Evolutionary conservation across 2,329 filamentous ascomycete genomes (phyloP).

Genomic region (Lasiodiplodia sp.): DNA sequence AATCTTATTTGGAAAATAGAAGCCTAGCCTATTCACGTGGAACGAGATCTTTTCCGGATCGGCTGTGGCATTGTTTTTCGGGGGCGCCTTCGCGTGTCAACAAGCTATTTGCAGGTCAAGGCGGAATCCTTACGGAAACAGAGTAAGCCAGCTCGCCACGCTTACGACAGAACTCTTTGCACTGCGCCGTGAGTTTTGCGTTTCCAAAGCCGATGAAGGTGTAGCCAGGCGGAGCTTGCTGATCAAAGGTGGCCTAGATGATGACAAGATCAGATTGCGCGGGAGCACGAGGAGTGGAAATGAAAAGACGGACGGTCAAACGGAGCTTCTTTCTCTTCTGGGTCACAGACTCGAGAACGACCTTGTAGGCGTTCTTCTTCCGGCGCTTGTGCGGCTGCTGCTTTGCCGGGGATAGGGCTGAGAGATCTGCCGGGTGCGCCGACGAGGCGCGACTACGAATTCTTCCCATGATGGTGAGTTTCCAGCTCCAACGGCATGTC

Average conservation of each 20-base stretch:
- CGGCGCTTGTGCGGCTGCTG: conserved; percentile 37
- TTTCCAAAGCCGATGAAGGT: conserved; percentile 67
- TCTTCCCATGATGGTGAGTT: conserved; percentile 13
- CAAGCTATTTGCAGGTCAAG: conserved; percentile 31
- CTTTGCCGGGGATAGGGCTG: background rate
- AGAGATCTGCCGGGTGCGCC: conserved; percentile 13
- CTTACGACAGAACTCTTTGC: conserved; percentile 65
- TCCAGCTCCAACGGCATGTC: background rate
- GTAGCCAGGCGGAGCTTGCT: conserved; percentile 65
- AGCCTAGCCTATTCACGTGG: conserved; percentile 68
- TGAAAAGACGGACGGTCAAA: conserved; percentile 51
- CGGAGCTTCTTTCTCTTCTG: conserved; percentile 67
- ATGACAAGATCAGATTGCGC: conserved; percentile 41
- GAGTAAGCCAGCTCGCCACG: conserved; percentile 62
- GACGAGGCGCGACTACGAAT: conserved; percentile 21
- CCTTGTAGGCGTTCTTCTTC: conserved; percentile 60
- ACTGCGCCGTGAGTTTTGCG: conserved; percentile 63
- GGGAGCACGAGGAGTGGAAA: conserved; percentile 27
- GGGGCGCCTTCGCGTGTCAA: conserved; percentile 40
- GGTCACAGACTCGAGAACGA: conserved; percentile 64
- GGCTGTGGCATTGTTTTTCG: conserved; percentile 58
- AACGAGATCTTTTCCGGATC: conserved; percentile 62
- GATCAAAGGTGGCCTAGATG: conserved; percentile 61
- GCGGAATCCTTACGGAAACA: conserved; percentile 63
- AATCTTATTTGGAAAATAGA: conserved; percentile 68